Evolutionary conservation across 1,284 basidiomycete genomes (phyloP), one percentile per base, ranked within the genome.

Genomic region (Coniferiporia weirii): DNA sequence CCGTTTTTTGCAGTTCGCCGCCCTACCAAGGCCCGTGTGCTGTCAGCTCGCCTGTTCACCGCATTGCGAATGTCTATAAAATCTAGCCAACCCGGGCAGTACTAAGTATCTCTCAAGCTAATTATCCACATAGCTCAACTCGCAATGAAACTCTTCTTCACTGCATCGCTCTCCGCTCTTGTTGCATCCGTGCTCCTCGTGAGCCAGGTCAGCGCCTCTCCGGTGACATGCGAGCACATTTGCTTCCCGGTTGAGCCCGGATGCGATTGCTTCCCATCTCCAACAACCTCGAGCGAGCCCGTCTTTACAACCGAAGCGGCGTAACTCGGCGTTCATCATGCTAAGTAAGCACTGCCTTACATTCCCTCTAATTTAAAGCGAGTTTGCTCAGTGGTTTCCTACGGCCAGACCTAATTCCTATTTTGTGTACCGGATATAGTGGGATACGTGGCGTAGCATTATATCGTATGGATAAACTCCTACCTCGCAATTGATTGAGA

Each of bases 241-340:
- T 57, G 60, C 27, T 40, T 57, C 47, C 52, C 60, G 10, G 56
- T 56, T 15, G 58, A 59, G 36, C 54, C 53, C 1, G 53, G 52
- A 17, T 59, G 58, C 52, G n/a, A n/a, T n/a, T 59, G 58, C 46
- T 17, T 59, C 20, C 52, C 57, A 3, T 19, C 44, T 10, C 38
- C 10, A 8, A 57, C 55, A 36, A n/a, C 51, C 15, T 10, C 38
- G 12, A 43, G 2, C 27, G 27, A 10, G 20, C 32, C 36, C 8
- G 8, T 7, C 12, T 12, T 38, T 12, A 38, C 12, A 10, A 15
- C 38, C 2, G 9, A 10, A 40, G 8, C 12, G 15, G 38, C 15
- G 8, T 40, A 12, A 15, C 15, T 15, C 38, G 27, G 27, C 8
- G 38, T 40, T 15, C 3, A 7, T 9, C 38, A 15, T 40, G 38